Base-by-base conservation (phyloP, 352 stramenopile genomes). In the Plasmopara viticola region DNA sequence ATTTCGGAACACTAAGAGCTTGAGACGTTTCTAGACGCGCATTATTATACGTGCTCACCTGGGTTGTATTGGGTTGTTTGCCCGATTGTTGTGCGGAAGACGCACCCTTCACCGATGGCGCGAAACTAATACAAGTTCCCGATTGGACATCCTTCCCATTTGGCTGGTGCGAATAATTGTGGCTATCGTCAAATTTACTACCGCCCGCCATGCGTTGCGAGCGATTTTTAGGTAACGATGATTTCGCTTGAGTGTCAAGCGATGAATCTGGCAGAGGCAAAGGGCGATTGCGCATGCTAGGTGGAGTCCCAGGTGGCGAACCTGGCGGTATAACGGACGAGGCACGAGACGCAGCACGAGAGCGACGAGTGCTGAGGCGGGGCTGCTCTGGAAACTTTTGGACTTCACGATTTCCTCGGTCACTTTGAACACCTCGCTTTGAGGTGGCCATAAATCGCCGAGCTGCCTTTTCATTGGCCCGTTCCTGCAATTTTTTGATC, bases 401-500 rank as follows among this genome's bases (percentile, higher is more conserved):
- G 50, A 44, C 17, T 53, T 39, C 51, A 42, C 33, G 25, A 51
- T 45, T 57, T 17, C 20, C 42, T 37, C 39, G 41, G 29, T 55
- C 40, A 20, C 31, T 43, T n/a, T 51, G 44, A 37, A 2, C 30
- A 56, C 31, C 48, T 53, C 43, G 56, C 30, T 51, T 44, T n/a
- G 61, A 17, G 7, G 37, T 58, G 9, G 18, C 18, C 45, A 56
- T 59, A 5, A 53, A 67, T 41, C 58, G 53, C 10, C 62, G 41
- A 9, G 58, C 53, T n/a, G 58, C 49, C 39, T 70, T 66, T 15
- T 64, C 48, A 20, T 49, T 64, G 2, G 44, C 44, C 15, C 57
- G 9, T 33, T 53, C 52, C 46, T 74, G 58, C 35, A 74, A 62
- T 12, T 58, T 55, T 29, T 70, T 52, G 29, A 74, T 69, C 35